phyloP scores from a whole-genome alignment of 2,329 filamentous ascomycete species.

The Fusarium equiseti region DNA sequence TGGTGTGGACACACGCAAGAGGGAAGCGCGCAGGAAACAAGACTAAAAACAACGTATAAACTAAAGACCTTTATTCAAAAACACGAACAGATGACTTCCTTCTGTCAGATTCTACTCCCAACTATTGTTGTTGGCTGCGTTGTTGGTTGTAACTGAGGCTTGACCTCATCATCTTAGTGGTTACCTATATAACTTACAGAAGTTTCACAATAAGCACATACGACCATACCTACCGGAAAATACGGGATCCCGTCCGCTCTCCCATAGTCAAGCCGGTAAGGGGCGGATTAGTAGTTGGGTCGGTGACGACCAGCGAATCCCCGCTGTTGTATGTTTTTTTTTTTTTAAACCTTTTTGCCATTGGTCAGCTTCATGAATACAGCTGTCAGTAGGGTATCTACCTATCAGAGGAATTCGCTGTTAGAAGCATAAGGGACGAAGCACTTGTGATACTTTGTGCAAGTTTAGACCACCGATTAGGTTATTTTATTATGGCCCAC shows the following conservation, averaged over 20 bases:
- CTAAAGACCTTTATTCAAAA: too few relatives aligned
- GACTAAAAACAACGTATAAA: neutral
- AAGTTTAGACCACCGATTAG: too few relatives aligned
- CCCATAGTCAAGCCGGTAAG: too few relatives aligned
- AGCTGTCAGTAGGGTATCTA: too few relatives aligned
- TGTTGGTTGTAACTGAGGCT: neutral
- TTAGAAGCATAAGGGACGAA: too few relatives aligned
- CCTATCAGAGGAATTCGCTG: too few relatives aligned
- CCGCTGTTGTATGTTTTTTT: neutral
- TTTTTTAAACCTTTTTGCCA: neutral
- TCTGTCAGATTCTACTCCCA: neutral
- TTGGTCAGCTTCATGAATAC: too few relatives aligned
- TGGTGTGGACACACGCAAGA: neutral
- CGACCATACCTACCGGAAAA: neutral
- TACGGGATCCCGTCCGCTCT: neutral
- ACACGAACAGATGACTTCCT: too few relatives aligned
- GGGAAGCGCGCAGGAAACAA: neutral
- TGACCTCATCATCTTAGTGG: fast-evolving
- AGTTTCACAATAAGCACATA: fast-evolving
- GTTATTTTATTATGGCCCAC: too few relatives aligned
- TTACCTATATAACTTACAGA: fast-evolving
- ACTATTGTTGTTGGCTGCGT: neutral
- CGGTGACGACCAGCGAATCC: too few relatives aligned
- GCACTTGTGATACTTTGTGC: too few relatives aligned
- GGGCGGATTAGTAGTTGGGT: too few relatives aligned